Evolutionary conservation across 257 asterid species (phyloP).

Genomic region (Solanum bulbocastanum): DNA sequence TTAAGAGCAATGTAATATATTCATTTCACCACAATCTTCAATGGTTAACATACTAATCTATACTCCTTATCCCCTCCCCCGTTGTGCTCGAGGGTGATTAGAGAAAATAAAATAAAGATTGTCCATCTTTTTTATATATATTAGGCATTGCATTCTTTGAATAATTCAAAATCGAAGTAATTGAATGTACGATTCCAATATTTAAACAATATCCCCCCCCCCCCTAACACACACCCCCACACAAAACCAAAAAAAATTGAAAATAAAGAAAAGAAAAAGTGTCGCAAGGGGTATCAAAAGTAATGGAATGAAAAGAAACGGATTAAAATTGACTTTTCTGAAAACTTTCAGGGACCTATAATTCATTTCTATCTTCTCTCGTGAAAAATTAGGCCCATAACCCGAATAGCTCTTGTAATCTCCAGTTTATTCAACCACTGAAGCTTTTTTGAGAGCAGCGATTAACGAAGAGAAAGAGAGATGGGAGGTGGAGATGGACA

Average conservation of each 20-base stretch:
- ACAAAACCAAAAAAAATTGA: no score
- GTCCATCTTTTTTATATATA: not conserved
- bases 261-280: not conserved
- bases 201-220: no score
- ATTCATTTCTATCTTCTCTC: not conserved
- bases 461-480: not conserved
- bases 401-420: not conserved
- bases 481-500: constrained; percentile 64
- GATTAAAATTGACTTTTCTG: not conserved
- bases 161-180: not conserved
- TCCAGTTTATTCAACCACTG: not conserved
- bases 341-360: not conserved
- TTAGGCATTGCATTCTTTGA: no score
- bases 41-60: not conserved
- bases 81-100: not conserved
- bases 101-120: not conserved
- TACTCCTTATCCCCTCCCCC: not conserved
- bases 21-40: not conserved
- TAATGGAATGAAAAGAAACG: not conserved
- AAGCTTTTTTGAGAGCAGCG: not conserved
- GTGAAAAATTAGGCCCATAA: not conserved
- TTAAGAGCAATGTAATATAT: not conserved
- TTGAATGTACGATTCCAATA: not conserved
- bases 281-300: not conserved
- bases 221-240: not conserved